Conservation (phyloP, 495 filamentous ascomycete species). For the Choiromyces venosus region DNA sequence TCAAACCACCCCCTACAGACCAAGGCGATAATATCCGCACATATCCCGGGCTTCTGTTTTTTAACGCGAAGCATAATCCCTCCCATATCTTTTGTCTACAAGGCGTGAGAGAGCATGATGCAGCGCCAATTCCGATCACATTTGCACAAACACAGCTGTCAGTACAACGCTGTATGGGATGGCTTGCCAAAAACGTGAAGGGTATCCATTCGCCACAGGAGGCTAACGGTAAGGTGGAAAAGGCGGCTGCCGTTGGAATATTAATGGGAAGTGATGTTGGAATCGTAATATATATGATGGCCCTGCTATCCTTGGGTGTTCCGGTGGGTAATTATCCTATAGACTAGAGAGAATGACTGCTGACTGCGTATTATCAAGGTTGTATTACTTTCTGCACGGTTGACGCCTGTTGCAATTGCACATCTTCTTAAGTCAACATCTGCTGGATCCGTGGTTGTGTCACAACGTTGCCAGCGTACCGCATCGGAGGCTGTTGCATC, state of each 20-base stretch:
- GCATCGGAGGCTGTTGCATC: conserved; percentile 40
- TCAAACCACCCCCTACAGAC: conserved; percentile 2
- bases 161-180: conserved; percentile 27
- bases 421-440: conserved; percentile 35
- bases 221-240: conserved; percentile 12
- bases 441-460: conserved; percentile 29
- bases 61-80: conserved; percentile 27
- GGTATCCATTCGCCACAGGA: conserved; percentile 19
- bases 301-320: conserved; percentile 25
- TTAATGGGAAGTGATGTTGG: conserved; percentile 34
- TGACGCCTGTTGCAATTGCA: conserved; percentile 33
- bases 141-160: conserved; percentile 25
- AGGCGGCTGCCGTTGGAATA: conserved; percentile 26
- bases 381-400: conserved; percentile 27
- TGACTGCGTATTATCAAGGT: conserved; percentile 11
- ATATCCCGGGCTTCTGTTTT: conserved; percentile 26
- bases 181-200: conserved; percentile 12
- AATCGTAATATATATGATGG: conserved; percentile 32
- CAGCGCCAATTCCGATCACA: conserved; percentile 19
- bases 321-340: conserved; percentile 10
- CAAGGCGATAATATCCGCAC: conserved; percentile 28
- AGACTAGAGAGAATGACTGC: background rate
- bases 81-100: conserved; percentile 29
- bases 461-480: conserved; percentile 23
- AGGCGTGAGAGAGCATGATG: conserved; percentile 16